Evolutionary conservation across 306 rosid genomes (phyloP).

Genomic region (Rubus parviflorus): DNA sequence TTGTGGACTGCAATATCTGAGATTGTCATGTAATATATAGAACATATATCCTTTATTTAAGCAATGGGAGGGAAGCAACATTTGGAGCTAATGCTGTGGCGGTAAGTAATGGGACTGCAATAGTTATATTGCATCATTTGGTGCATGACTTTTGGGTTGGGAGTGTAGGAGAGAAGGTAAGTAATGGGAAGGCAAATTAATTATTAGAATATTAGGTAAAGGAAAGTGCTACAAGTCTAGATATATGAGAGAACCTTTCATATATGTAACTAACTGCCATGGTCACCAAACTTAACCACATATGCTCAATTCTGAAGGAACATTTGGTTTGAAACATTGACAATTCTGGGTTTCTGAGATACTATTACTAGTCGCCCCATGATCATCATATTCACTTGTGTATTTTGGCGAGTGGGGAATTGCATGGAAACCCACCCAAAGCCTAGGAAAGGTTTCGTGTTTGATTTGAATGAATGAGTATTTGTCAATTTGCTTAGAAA

Average conservation of each 20-base stretch:
- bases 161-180: not conserved
- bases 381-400: conserved; percentile 1
- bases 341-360: not conserved
- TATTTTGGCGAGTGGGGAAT: not conserved
- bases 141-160: conserved; percentile 10
- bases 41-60: not conserved
- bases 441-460: not conserved
- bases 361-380: too few species aligned
- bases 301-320: conserved; percentile 12
- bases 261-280: not conserved
- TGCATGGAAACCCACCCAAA: not conserved
- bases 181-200: not conserved
- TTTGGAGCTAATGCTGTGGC: not conserved
- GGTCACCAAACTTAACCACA: conserved; percentile 1
- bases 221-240: not conserved
- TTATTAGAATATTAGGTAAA: conserved; percentile 20
- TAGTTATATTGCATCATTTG: conserved; percentile 13
- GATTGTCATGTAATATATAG: not conserved
- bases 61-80: conserved; percentile 17
- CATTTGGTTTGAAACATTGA: not conserved
- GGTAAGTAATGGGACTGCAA: too few species aligned
- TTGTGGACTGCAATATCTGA: not conserved
- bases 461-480: conserved; percentile 14
- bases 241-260: not conserved
- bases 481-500: conserved; percentile 13